Conservation (phyloP, 2,329 filamentous ascomycete species). For the Xylaria polymorpha region DNA sequence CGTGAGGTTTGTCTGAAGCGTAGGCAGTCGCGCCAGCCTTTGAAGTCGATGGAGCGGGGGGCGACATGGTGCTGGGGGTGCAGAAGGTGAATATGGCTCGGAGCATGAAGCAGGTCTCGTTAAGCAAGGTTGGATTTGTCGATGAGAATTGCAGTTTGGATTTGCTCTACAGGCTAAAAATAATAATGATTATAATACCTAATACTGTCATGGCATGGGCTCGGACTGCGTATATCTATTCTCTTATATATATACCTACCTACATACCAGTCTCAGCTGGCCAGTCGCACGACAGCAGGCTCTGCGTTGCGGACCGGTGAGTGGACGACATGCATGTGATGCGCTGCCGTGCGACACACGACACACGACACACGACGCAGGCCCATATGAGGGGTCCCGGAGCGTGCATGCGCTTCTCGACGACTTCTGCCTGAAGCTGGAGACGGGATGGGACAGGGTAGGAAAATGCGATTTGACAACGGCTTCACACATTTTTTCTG, state of each 20-base stretch:
- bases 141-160: background rate
- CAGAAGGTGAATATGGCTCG: conserved; percentile 9
- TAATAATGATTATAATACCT: background rate
- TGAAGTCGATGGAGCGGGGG: conserved; percentile 10
- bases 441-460: conserved; percentile 4
- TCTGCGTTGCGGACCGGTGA: conserved; percentile 21
- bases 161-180: background rate
- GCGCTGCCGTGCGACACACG: conserved; percentile 27
- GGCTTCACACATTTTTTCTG: conserved; percentile 10
- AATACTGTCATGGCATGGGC: too few relatives aligned
- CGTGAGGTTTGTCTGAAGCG: conserved; percentile 22
- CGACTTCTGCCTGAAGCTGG: conserved; percentile 18
- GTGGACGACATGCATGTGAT: conserved; percentile 26
- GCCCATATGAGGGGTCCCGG: background rate
- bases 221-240: background rate
- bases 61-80: conserved; percentile 22
- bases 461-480: conserved; percentile 25
- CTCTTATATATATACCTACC: background rate
- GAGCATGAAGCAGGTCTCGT: conserved; percentile 16
- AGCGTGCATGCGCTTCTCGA: conserved; percentile 5
- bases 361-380: background rate
- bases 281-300: conserved; percentile 20
- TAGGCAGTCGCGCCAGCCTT: background rate
- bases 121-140: too few relatives aligned
- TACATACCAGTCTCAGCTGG: background rate